A percentile compares a stretch with the other conserved stretches of the same genome.
Evolutionary conservation across 2,329 filamentous ascomycete species (phyloP).

Genomic region (Coniochaeta prunicola): DNA sequence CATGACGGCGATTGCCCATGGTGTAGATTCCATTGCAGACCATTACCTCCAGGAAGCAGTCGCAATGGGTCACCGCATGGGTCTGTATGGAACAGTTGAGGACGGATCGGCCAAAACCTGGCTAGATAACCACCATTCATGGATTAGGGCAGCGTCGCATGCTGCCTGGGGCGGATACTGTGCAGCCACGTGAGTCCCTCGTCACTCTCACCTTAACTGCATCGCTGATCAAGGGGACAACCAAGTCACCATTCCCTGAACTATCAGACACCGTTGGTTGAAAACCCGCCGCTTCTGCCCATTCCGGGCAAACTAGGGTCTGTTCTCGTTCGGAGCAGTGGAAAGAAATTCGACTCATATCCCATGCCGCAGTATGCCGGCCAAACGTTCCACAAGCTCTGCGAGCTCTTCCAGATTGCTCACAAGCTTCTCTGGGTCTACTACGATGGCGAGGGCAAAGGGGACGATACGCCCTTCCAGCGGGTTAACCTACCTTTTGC

Average conservation of each 20-base stretch:
- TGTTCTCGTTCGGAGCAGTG: not conserved
- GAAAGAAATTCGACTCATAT: not conserved
- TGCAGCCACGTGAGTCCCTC: not conserved
- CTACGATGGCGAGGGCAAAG: not conserved
- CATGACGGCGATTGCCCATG: not conserved
- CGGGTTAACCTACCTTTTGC: not conserved
- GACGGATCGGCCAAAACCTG: not conserved
- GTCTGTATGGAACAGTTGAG: not conserved
- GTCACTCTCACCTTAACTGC: not conserved
- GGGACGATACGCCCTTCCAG: not conserved
- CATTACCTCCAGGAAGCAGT: not conserved
- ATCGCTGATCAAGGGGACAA: not conserved
- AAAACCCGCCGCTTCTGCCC: not conserved
- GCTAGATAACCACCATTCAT: not conserved
- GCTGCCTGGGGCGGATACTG: conserved; percentile 1
- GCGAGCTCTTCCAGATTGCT: not conserved
- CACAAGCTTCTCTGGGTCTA: conserved; percentile 1
- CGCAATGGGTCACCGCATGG: not conserved
- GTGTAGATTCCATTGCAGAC: not conserved
- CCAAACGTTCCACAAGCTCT: conserved; percentile 1
- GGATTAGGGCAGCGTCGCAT: not conserved
- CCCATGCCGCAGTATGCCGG: not conserved
- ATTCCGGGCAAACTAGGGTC: not conserved
- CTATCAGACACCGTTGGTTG: not conserved
- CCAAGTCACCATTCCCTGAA: not conserved